phyloP scores from a whole-genome alignment of 1,139 yeast genomes.

The Saccharomyces uvarum region DNA sequence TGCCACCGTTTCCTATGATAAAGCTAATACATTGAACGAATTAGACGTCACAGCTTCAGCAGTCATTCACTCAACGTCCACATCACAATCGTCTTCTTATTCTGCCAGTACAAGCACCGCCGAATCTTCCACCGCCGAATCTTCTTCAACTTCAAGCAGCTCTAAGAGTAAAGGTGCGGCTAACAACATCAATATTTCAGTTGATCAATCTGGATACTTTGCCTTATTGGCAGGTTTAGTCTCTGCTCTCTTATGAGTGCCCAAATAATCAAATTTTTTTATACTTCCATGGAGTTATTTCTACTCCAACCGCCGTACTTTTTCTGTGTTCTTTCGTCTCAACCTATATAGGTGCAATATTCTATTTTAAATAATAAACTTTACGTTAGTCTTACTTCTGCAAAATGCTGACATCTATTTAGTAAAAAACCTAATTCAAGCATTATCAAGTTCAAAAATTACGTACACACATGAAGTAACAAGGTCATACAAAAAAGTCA shows the following conservation, averaged over 20 bases:
- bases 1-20: slow-evolving; percentile 46
- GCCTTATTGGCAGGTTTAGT: slow-evolving; percentile 11
- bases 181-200: slow-evolving; percentile 5
- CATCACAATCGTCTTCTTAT: slow-evolving; percentile 15
- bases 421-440: no score
- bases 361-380: neutral
- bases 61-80: slow-evolving; percentile 25
- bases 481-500: neutral
- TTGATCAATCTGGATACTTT: slow-evolving; percentile 11
- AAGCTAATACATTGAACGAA: slow-evolving; percentile 37
- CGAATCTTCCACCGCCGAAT: slow-evolving; percentile 5
- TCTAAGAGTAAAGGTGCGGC: slow-evolving; percentile 18
- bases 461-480: neutral
- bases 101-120: slow-evolving; percentile 8
- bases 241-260: slow-evolving; percentile 12
- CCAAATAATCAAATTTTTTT: neutral
- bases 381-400: neutral
- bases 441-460: neutral
- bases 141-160: slow-evolving; percentile 7
- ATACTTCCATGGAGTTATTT: neutral
- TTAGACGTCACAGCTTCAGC: slow-evolving; percentile 32
- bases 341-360: neutral
- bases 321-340: neutral
- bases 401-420: no score
- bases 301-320: neutral